These are phyloP conservation scores for Crithidia brevicula DNA, from an alignment of 208 protist species.

Conservation along the genomic window DNA sequence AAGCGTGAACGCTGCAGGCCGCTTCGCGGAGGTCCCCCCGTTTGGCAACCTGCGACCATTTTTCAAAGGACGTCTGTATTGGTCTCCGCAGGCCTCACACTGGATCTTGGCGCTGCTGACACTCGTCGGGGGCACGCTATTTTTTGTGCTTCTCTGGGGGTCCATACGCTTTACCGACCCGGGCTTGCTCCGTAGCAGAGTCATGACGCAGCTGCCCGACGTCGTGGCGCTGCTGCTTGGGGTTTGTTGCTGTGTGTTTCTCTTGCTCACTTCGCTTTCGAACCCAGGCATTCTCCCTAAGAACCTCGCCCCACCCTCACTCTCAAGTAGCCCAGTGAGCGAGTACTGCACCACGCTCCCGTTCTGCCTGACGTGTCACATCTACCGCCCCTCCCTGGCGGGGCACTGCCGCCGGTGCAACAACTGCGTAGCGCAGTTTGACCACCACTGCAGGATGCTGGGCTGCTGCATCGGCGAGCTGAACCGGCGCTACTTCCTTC, in stretches of 20 bases:
- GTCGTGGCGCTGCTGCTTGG: slow-evolving; percentile 17
- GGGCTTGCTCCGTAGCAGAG: slow-evolving; percentile 8
- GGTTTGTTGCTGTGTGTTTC: slow-evolving; percentile 13
- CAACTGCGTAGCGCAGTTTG: slow-evolving; percentile 36
- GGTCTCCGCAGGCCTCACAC: slow-evolving; percentile 35
- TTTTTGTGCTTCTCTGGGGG: slow-evolving; percentile 34
- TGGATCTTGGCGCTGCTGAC: slow-evolving; percentile 29
- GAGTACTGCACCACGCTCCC: slow-evolving; percentile 36
- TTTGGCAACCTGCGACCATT: slow-evolving; percentile 34
- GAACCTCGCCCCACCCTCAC: slow-evolving; percentile 9
- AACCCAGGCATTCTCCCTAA: slow-evolving; percentile 37
- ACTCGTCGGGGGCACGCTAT: slow-evolving; percentile 11
- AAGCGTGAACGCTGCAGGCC: slow-evolving; percentile 8
- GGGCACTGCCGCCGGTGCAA: slow-evolving; percentile 36
- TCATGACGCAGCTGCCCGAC: slow-evolving; percentile 34
- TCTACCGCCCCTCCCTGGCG: slow-evolving; percentile 33
- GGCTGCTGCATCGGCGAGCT: slow-evolving; percentile 40
- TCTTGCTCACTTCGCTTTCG: slow-evolving; percentile 29
- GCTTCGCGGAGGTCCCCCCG: slow-evolving; percentile 17
- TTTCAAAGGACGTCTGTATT: slow-evolving; percentile 20
- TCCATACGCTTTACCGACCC: slow-evolving; percentile 35
- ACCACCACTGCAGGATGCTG: slow-evolving; percentile 37
- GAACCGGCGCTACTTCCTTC: slow-evolving; percentile 37
- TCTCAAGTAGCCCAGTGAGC: slow-evolving; percentile 15
- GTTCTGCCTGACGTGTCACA: slow-evolving; percentile 32